These are phyloP conservation scores for Leishmania major DNA, from an alignment of 208 protist species.

Conservation along the genomic window DNA sequence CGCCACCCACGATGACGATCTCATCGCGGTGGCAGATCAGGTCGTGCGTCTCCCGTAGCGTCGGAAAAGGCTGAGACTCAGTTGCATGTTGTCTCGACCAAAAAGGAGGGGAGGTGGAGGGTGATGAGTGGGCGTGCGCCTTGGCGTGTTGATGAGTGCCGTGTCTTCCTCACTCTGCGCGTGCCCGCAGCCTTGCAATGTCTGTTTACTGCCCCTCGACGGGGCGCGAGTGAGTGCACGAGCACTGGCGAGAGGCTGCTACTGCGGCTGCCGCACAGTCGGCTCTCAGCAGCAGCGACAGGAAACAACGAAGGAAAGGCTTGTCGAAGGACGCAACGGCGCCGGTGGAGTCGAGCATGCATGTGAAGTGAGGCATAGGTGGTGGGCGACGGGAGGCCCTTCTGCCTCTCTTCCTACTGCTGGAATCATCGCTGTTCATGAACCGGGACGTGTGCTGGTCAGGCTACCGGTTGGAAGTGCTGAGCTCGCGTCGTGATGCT, in stretches of 20 bases:
- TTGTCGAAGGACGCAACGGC: no score
- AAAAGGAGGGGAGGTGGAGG: neutral
- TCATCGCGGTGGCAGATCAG: constrained; percentile 62
- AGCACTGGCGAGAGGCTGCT: neutral
- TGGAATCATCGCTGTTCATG: neutral
- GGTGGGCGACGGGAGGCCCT: neutral
- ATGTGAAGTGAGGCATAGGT: neutral
- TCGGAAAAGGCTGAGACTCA: neutral
- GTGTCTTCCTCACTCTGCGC: no score
- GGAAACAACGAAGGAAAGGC: no score
- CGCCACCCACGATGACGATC: constrained; percentile 62
- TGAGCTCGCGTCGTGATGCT: neutral
- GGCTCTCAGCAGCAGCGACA: neutral
- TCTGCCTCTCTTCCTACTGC: neutral
- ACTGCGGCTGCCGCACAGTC: neutral
- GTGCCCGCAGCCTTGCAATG: no score
- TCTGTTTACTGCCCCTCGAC: neutral
- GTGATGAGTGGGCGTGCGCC: neutral
- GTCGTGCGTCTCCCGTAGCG: constrained; percentile 37
- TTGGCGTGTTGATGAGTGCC: neutral
- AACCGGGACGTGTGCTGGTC: neutral
- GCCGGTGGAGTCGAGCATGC: neutral
- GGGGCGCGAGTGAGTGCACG: neutral
- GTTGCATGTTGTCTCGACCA: neutral
- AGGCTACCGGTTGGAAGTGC: neutral